Evolutionary conservation across 169 alveolate genomes (phyloP), one percentile per base, ranked within the genome.

Genomic region (Plasmodium falciparum): DNA sequence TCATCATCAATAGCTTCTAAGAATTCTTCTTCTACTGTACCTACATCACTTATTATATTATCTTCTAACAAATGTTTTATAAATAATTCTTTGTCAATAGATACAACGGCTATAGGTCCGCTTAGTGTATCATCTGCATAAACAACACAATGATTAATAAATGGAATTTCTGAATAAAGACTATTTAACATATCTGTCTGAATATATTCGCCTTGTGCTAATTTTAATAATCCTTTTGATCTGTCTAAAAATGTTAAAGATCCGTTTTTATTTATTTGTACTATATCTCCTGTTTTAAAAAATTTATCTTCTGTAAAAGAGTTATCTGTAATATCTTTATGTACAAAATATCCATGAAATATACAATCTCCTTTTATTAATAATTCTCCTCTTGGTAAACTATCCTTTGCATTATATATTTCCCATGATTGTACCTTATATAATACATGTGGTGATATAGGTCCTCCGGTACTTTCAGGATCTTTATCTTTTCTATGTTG

Each of bases 171-270:
- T 15, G 91, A 52, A 39, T 83, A 83, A 0, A 83, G 12, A 49
- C 58, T 83, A 26, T 83, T 83, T 15, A 83, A 22, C 62, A 59
- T 67, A 6, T 67, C 91, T 24, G 91, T 83, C 26, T 83, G 85
- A 43, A 98, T 98, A 92, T 98, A 98, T 88, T 98, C 99, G 1
- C 99, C 99, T 91, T 98, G 99, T 2, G 98, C 92, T 74, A 98
- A 95, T 76, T 98, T 98, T 88, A 98, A 97, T 47, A 97, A 95
- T 92, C 97, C 97, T 91, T 97, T 97, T 54, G 96, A 97, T 59
- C 99, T 93, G 91, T 98, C 99, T 65, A 98, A 95, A 63, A 98
- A 93, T 89, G 96, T 93, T 8, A 98, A 74, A 1, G 98, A 96
- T 13, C 98, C 98, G 71, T 94, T 95, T 7, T 90, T 89, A 65